These are phyloP conservation scores for Salvia hispanica DNA, from an alignment of 257 asterid genomes.

Conservation along the genomic window DNA sequence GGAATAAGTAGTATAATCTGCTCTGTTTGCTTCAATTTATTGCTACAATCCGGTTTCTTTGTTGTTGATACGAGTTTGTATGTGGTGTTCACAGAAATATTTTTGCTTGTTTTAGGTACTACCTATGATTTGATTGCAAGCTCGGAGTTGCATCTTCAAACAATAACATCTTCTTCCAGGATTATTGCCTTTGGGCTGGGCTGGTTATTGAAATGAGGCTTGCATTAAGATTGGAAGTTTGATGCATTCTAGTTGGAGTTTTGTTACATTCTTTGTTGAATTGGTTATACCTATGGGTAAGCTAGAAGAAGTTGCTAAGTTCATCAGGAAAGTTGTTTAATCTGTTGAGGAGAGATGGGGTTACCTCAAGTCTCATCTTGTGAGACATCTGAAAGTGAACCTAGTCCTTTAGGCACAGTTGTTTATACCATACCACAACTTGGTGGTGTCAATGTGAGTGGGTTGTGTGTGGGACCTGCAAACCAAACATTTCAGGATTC, in stretches of 20 bases:
- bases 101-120: conserved; percentile 30
- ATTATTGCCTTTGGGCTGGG: conserved; percentile 19
- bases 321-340: conserved; percentile 5
- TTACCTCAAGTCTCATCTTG: conserved; percentile 58
- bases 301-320: conserved; percentile 4
- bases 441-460: conserved; percentile 38
- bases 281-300: background rate
- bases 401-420: conserved; percentile 37
- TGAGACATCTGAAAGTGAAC: conserved; percentile 47
- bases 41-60: background rate
- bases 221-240: conserved; percentile 18
- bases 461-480: conserved; percentile 35
- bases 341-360: conserved; percentile 52
- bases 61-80: background rate
- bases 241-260: conserved; percentile 18
- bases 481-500: conserved; percentile 37
- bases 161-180: background rate
- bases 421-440: conserved; percentile 37
- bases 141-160: conserved; percentile 12
- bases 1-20: background rate
- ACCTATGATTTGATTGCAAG: conserved; percentile 23
- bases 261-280: conserved; percentile 24
- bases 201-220: conserved; percentile 16
- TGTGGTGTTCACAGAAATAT: conserved; percentile 18
- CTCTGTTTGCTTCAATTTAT: background rate